Evolutionary conservation across 169 alveolate genomes (phyloP).

Genomic region (Perkinsus chesapeaki): DNA sequence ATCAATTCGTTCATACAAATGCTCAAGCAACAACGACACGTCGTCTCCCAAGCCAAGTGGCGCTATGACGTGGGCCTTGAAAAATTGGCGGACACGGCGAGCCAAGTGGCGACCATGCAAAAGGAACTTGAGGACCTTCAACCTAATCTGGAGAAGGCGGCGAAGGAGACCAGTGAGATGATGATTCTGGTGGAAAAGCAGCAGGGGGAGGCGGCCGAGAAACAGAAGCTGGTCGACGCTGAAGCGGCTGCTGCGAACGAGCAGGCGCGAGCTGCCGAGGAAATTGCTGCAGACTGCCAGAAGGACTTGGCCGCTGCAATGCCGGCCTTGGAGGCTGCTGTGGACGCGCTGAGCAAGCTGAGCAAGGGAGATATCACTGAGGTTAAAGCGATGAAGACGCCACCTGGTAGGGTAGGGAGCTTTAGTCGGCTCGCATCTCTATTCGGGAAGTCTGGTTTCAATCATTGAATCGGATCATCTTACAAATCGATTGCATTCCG

Average conservation of each 20-base stretch:
- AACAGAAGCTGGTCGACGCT: slow-evolving; percentile 70
- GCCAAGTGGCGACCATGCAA: slow-evolving; percentile 73
- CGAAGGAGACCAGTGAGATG: slow-evolving; percentile 78
- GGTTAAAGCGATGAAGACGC: slow-evolving; percentile 75
- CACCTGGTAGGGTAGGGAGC: slow-evolving; percentile 43
- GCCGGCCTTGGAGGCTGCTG: slow-evolving; percentile 80
- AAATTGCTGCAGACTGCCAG: slow-evolving; percentile 67
- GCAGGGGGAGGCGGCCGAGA: slow-evolving; percentile 74
- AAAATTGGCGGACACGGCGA: slow-evolving; percentile 75
- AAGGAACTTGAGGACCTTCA: slow-evolving; percentile 67
- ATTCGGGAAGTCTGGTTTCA: slow-evolving; percentile 58
- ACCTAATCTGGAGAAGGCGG: slow-evolving; percentile 65
- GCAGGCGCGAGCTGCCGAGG: slow-evolving; percentile 72
- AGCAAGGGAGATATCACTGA: slow-evolving; percentile 83
- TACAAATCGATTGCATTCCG: slow-evolving; percentile 26
- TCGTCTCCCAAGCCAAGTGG: slow-evolving; percentile 51
- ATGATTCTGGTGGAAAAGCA: slow-evolving; percentile 72
- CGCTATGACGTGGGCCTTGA: slow-evolving; percentile 86
- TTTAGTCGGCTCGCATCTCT: slow-evolving; percentile 63
- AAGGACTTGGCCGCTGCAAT: slow-evolving; percentile 81
- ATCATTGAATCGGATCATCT: slow-evolving; percentile 38
- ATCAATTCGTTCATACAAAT: slow-evolving; percentile 81
- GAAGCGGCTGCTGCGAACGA: slow-evolving; percentile 77
- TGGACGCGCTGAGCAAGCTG: slow-evolving; percentile 78
- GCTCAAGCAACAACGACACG: slow-evolving; percentile 75